Evolutionary conservation across 2,329 filamentous ascomycete genomes (phyloP).

Genomic region (Sporothrix euskadiensis): DNA sequence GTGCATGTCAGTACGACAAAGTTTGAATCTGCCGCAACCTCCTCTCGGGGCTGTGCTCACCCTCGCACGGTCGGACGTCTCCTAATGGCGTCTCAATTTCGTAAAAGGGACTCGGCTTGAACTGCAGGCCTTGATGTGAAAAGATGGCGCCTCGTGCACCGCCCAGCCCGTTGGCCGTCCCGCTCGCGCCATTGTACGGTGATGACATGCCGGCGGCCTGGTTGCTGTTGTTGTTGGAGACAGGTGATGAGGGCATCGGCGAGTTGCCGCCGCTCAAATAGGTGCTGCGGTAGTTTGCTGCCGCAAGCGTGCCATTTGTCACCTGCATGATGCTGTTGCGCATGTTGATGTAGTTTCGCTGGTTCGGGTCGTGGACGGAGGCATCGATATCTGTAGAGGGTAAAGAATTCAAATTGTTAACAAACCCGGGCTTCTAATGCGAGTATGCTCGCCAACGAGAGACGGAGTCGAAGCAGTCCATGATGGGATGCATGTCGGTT

Average conservation of each 20-base stretch:
- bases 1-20: conserved; percentile 16
- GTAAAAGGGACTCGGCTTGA: conserved; percentile 84
- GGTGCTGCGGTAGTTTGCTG: conserved; percentile 11
- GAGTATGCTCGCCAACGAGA: neutral
- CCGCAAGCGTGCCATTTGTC: neutral
- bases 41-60: conserved; percentile 49
- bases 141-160: neutral
- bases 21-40: no score
- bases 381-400: conserved; percentile 30
- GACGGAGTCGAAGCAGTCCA: neutral
- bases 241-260: conserved; percentile 26
- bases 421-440: neutral
- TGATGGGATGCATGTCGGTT: neutral
- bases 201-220: conserved; percentile 18
- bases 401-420: neutral
- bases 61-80: conserved; percentile 66
- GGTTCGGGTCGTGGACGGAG: conserved; percentile 27
- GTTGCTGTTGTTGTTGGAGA: neutral
- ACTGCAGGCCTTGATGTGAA: conserved; percentile 37
- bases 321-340: conserved; percentile 25
- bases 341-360: conserved; percentile 25
- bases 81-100: conserved; percentile 66
- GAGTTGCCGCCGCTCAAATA: neutral
- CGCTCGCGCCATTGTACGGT: conserved; percentile 17
- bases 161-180: neutral